A percentile compares a stretch with the other conserved stretches of the same genome.
These are phyloP conservation scores for Sporothrix pallida DNA, from an alignment of 2,329 filamentous ascomycete genomes.

Conservation along the genomic window DNA sequence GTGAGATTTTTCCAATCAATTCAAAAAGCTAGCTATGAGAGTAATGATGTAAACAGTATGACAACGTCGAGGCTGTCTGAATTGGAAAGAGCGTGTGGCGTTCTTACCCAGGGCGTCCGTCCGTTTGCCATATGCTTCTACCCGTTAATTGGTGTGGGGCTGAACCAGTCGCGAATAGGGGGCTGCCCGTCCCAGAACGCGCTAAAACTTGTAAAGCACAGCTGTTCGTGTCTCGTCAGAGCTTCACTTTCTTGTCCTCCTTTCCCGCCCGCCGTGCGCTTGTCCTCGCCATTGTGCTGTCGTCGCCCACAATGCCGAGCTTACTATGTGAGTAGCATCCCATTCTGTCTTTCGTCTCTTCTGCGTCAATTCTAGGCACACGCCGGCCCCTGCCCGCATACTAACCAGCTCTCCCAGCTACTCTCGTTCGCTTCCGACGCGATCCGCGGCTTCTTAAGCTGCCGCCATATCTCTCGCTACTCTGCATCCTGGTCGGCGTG, in stretches of 20 bases:
- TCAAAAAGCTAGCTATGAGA: not conserved
- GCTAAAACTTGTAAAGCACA: constrained; percentile 25
- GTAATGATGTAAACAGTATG: not conserved
- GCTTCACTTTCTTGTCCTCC: constrained; percentile 17
- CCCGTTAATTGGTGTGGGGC: constrained; percentile 29
- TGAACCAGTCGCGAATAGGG: constrained; percentile 25
- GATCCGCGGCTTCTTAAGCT: constrained; percentile 82
- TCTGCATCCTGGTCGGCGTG: constrained; percentile 84
- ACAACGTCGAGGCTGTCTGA: not conserved
- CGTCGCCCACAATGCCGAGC: constrained; percentile 54
- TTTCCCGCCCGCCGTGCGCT: constrained; percentile 25
- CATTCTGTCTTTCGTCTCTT: no score
- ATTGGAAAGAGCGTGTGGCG: not conserved
- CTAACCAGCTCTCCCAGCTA: constrained; percentile 48
- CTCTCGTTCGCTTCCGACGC: constrained; percentile 73
- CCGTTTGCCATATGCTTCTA: constrained; percentile 20
- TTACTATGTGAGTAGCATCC: constrained; percentile 55
- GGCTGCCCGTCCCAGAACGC: constrained; percentile 14
- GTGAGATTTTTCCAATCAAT: no score
- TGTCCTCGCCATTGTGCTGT: constrained; percentile 16
- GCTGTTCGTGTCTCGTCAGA: constrained; percentile 29
- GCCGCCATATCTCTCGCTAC: constrained; percentile 83
- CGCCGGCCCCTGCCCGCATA: constrained; percentile 1
- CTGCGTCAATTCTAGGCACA: no score
- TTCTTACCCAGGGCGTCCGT: no score